Evolutionary conservation across 2,329 filamentous ascomycete species (phyloP).

Genomic region (Fonsecaea pugnacius): DNA sequence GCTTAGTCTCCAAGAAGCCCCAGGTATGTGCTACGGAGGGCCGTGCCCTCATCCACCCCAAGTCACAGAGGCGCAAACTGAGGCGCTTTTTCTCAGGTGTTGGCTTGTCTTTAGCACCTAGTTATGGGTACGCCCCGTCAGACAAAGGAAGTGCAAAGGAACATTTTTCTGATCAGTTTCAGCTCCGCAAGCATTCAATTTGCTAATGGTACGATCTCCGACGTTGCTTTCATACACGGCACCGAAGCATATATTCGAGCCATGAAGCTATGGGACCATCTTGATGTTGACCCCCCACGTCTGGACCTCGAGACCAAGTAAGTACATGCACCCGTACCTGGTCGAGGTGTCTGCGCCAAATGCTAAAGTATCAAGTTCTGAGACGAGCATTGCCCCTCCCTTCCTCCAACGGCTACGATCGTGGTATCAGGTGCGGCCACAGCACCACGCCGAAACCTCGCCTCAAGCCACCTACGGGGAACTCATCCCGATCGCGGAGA

Average conservation of each 20-base stretch:
- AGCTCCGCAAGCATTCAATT: constrained; percentile 21
- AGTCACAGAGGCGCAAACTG: background rate
- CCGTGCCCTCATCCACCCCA: constrained; percentile 7
- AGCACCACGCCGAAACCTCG: background rate
- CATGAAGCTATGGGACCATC: constrained; percentile 16
- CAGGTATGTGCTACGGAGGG: constrained; percentile 16
- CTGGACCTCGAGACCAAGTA: background rate
- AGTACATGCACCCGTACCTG: constrained; percentile 4
- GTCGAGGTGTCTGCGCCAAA: constrained; percentile 13
- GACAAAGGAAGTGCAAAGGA: constrained; percentile 4
- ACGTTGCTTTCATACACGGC: constrained; percentile 15
- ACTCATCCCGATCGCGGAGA: constrained; percentile 17
- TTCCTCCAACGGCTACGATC: constrained; percentile 16
- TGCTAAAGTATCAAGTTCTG: constrained; percentile 14
- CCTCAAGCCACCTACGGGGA: constrained; percentile 8
- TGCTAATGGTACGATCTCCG: constrained; percentile 18
- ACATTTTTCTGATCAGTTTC: constrained; percentile 9
- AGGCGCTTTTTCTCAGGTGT: constrained; percentile 15
- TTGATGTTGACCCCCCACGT: constrained; percentile 2
- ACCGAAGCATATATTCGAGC: constrained; percentile 16
- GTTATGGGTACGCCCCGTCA: constrained; percentile 14
- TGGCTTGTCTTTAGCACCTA: constrained; percentile 18
- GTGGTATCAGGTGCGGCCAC: constrained; percentile 4
- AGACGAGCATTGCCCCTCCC: constrained; percentile 8
- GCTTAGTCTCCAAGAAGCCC: constrained; percentile 20